phyloP scores from a whole-genome alignment of 2,329 filamentous ascomycete species.

The Beauveria brongniartii region DNA sequence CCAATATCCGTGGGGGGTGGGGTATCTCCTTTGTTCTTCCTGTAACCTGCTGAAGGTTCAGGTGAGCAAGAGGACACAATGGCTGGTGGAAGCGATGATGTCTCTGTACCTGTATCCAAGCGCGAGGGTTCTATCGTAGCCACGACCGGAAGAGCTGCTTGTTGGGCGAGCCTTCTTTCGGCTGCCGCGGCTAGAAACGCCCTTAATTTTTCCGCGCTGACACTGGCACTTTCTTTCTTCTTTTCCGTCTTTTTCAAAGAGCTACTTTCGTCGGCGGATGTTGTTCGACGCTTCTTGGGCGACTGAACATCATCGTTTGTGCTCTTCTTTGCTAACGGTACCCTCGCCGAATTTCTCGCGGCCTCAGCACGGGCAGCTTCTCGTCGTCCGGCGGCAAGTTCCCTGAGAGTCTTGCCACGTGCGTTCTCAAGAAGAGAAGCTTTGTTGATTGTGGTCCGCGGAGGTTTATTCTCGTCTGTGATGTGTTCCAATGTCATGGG shows the following conservation, averaged over 20 bases:
- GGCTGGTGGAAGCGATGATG: slow-evolving; percentile 29
- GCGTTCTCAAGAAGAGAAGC: slow-evolving; percentile 26
- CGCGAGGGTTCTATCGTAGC: slow-evolving; percentile 3
- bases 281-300: slow-evolving; percentile 42
- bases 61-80: slow-evolving; percentile 42
- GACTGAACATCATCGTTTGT: slow-evolving; percentile 52
- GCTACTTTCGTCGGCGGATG: slow-evolving; percentile 28
- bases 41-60: slow-evolving; percentile 29
- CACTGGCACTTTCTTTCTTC: no score
- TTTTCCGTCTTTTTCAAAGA: slow-evolving; percentile 28
- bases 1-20: slow-evolving; percentile 53
- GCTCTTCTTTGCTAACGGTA: slow-evolving; percentile 48
- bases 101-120: slow-evolving; percentile 16
- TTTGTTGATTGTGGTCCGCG: slow-evolving; percentile 18
- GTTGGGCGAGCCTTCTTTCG: slow-evolving; percentile 15
- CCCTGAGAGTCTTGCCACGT: slow-evolving; percentile 37
- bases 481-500: slow-evolving; percentile 19
- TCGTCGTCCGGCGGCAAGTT: slow-evolving; percentile 33
- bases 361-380: slow-evolving; percentile 28
- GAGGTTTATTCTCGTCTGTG: slow-evolving; percentile 22
- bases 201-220: slow-evolving; percentile 21
- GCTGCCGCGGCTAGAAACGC: slow-evolving; percentile 16
- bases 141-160: slow-evolving; percentile 14
- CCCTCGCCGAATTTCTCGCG: slow-evolving; percentile 27
- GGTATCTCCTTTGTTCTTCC: slow-evolving; percentile 39